Evolutionary conservation across 2,329 filamentous ascomycete species (phyloP).

Genomic region (Pestalotiopsis sp.): DNA sequence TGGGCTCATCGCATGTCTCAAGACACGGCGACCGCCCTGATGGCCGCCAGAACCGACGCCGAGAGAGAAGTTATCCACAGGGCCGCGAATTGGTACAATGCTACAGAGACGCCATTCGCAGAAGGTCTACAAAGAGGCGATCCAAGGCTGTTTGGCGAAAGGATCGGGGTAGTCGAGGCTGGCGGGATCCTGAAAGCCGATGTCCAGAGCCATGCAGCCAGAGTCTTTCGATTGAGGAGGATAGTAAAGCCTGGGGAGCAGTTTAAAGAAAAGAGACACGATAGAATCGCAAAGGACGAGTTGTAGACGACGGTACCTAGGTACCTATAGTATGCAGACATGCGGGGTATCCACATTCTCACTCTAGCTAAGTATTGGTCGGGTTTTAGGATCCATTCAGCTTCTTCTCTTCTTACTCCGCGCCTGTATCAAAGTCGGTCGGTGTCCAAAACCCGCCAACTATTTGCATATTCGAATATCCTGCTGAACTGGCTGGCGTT

Average conservation of each 20-base stretch:
- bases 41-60: constrained; percentile 13
- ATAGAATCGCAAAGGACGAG: constrained; percentile 22
- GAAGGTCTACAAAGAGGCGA: constrained; percentile 21
- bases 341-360: too few relatives aligned
- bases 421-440: too few relatives aligned
- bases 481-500: too few relatives aligned
- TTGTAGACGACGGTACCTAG: constrained; percentile 9
- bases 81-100: constrained; percentile 22
- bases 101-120: constrained; percentile 21
- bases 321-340: too few relatives aligned
- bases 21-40: constrained; percentile 17
- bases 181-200: constrained; percentile 16
- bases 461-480: too few relatives aligned
- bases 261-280: constrained; percentile 23
- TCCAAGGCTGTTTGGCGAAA: constrained; percentile 23
- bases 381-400: too few relatives aligned
- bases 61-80: constrained; percentile 13
- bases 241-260: constrained; percentile 20
- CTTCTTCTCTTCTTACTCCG: too few relatives aligned
- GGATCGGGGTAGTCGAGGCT: constrained; percentile 20
- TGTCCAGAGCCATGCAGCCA: constrained; percentile 22
- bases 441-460: too few relatives aligned
- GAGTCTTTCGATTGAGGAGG: constrained; percentile 21
- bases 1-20: constrained; percentile 24
- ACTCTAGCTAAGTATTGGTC: too few relatives aligned